Conservation (phyloP, 345 rosid genomes). For the Linum usitatissimum region DNA sequence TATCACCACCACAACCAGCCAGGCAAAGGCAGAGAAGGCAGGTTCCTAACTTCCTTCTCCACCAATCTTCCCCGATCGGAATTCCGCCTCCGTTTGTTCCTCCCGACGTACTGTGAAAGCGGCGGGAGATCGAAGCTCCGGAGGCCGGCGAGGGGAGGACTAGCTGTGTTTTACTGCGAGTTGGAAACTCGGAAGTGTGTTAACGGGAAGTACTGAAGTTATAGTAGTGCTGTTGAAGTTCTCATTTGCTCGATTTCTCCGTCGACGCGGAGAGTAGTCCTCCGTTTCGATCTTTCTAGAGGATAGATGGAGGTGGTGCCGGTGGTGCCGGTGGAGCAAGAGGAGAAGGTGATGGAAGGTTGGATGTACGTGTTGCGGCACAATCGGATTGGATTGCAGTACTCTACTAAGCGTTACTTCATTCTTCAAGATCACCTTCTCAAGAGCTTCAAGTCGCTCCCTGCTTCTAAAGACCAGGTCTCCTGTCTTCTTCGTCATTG, state of each 20-base stretch:
- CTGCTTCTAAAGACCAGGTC: conserved; percentile 48
- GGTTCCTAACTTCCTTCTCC: neutral
- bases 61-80: neutral
- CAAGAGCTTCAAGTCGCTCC: conserved; percentile 57
- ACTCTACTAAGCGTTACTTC: conserved; percentile 75
- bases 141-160: no score
- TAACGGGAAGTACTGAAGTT: no score
- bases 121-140: neutral
- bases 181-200: neutral
- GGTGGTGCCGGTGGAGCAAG: conserved; percentile 20
- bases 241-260: no score
- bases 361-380: conserved; percentile 74
- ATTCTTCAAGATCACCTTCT: conserved; percentile 58
- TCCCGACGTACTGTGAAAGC: neutral
- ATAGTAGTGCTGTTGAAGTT: no score
- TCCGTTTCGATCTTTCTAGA: no score
- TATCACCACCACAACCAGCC: neutral
- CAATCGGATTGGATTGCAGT: conserved; percentile 72
- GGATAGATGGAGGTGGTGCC: conserved; percentile 31
- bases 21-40: neutral
- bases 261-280: no score
- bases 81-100: neutral
- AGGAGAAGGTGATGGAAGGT: conserved; percentile 58
- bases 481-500: neutral
- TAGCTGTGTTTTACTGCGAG: no score